Percentiles rank a stretch among this genome's conserved stretches.
Evolutionary conservation across 306 rosid species (phyloP).

Genomic region (Castanea sativa): DNA sequence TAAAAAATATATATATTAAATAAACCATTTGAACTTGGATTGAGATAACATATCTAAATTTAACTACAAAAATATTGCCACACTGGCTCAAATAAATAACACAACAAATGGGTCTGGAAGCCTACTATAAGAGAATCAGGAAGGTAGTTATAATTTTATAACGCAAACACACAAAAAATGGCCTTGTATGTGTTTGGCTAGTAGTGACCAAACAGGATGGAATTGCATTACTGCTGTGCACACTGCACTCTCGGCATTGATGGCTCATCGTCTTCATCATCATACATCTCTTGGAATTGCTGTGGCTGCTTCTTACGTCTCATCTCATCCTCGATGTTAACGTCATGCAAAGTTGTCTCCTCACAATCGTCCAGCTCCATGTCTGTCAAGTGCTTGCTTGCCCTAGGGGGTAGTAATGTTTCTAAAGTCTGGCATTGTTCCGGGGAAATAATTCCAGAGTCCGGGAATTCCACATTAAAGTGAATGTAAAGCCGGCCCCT

Average conservation of each 20-base stretch:
- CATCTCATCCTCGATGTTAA: conserved; percentile 58
- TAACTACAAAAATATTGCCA: neutral
- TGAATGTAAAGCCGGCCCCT: conserved; percentile 59
- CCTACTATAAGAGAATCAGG: neutral
- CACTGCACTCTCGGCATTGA: conserved; percentile 57
- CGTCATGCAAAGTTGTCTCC: conserved; percentile 67
- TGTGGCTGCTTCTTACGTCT: conserved; percentile 56
- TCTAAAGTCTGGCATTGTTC: conserved; percentile 46
- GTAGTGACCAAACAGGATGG: neutral
- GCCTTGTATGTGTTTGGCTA: neutral
- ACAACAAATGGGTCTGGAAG: neutral
- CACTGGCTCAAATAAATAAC: neutral
- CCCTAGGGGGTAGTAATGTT: conserved; percentile 36
- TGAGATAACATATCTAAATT: neutral
- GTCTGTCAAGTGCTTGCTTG: conserved; percentile 38
- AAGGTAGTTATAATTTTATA: neutral
- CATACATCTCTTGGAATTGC: conserved; percentile 48
- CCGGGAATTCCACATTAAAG: conserved; percentile 61
- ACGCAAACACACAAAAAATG: neutral
- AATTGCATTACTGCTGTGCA: conserved; percentile 54
- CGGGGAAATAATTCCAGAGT: conserved; percentile 45
- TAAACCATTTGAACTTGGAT: neutral
- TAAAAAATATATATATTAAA: neutral
- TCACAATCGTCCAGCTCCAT: conserved; percentile 67
- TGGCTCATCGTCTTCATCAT: conserved; percentile 58